phyloP scores from a whole-genome alignment of 1,139 yeast species.

The Blastobotrys persicus region DNA sequence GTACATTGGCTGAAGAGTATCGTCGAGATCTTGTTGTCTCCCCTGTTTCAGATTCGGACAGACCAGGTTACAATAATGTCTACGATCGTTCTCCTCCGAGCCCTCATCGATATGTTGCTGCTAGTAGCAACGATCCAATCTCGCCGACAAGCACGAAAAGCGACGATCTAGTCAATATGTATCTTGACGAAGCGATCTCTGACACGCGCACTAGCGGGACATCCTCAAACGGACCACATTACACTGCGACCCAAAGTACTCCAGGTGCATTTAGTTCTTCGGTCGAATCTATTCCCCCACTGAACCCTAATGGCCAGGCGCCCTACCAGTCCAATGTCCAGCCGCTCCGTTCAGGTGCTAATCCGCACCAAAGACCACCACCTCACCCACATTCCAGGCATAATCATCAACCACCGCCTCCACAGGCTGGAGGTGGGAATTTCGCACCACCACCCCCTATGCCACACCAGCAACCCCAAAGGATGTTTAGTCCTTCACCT shows the following conservation, averaged over 20 bases:
- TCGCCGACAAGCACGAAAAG: constrained; percentile 8
- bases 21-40: constrained; percentile 15
- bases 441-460: constrained; percentile 12
- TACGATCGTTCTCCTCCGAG: constrained; percentile 9
- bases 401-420: constrained; percentile 9
- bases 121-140: neutral
- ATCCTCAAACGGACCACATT: neutral
- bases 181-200: constrained; percentile 14
- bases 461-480: constrained; percentile 2
- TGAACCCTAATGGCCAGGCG: constrained; percentile 10
- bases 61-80: constrained; percentile 8
- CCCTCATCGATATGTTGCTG: neutral
- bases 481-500: constrained; percentile 3
- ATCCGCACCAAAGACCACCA: constrained; percentile 11
- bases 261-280: neutral
- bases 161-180: constrained; percentile 16
- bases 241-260: neutral
- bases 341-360: constrained; percentile 13
- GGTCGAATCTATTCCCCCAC: constrained; percentile 12
- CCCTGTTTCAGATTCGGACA: neutral
- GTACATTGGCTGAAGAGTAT: constrained; percentile 27
- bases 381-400: constrained; percentile 8
- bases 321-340: constrained; percentile 17
- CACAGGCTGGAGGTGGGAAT: neutral
- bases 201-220: neutral